Conservation (phyloP, 352 stramenopile species). For the Elongisporangium prolatum region DNA sequence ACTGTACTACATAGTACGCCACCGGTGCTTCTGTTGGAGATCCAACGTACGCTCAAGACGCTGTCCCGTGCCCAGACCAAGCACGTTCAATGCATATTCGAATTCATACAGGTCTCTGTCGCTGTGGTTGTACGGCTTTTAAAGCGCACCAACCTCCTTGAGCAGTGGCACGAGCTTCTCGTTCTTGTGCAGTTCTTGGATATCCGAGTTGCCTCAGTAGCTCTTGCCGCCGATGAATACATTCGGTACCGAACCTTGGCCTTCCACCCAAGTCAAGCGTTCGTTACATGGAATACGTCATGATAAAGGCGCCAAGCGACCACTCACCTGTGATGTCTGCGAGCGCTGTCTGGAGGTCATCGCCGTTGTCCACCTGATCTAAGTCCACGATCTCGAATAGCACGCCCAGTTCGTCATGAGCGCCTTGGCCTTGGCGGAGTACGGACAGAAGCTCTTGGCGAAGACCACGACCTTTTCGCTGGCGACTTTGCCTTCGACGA, state of each 20-base stretch:
- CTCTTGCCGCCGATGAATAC: constrained; percentile 95
- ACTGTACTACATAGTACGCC: too few species aligned
- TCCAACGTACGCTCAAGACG: too few species aligned
- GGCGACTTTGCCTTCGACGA: constrained; percentile 62
- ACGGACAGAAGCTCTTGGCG: constrained; percentile 95
- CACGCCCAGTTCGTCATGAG: constrained; percentile 49
- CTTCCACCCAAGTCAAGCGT: constrained; percentile 20
- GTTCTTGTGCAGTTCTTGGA: constrained; percentile 78
- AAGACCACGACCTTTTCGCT: constrained; percentile 70
- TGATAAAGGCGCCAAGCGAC: too few species aligned
- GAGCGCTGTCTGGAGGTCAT: constrained; percentile 55
- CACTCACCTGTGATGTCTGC: constrained; percentile 37
- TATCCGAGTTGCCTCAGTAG: constrained; percentile 94
- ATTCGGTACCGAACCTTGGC: constrained; percentile 95
- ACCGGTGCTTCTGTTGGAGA: too few species aligned
- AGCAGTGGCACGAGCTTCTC: constrained; percentile 91
- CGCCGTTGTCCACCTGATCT: constrained; percentile 41
- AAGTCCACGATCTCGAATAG: constrained; percentile 62
- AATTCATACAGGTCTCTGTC: too few species aligned
- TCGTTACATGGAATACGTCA: too few species aligned
- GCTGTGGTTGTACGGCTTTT: too few species aligned
- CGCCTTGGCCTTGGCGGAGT: constrained; percentile 82
- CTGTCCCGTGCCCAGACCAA: too few species aligned
- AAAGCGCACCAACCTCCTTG: constrained; percentile 44
- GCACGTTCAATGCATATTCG: too few species aligned